phyloP scores from a whole-genome alignment of 306 rosid species.

The Vicia sativa region DNA sequence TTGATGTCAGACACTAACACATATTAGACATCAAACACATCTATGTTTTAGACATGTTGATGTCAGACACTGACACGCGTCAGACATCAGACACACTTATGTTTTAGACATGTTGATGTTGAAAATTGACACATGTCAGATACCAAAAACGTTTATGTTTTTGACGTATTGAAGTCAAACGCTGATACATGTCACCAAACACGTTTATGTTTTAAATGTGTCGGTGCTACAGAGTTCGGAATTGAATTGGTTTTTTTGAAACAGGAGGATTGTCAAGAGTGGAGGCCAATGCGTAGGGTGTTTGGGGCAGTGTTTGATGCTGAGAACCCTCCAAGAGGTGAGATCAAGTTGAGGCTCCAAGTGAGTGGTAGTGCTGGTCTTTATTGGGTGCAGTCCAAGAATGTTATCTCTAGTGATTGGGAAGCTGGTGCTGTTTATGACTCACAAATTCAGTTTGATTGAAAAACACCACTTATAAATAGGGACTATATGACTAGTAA shows the following conservation, averaged over 20 bases:
- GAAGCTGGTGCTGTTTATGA: slow-evolving; percentile 65
- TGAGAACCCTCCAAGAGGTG: slow-evolving; percentile 62
- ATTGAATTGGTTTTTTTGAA: slow-evolving; percentile 37
- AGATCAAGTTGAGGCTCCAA: slow-evolving; percentile 59
- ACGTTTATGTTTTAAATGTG: too few species aligned
- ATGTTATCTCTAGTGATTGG: slow-evolving; percentile 68
- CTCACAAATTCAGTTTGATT: slow-evolving; percentile 56
- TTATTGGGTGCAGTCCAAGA: slow-evolving; percentile 57
- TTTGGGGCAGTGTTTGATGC: slow-evolving; percentile 79
- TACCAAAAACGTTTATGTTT: too few species aligned
- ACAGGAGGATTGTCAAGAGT: slow-evolving; percentile 66
- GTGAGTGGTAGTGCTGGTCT: slow-evolving; percentile 49
- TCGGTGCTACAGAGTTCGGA: not conserved
- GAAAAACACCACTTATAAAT: not conserved
- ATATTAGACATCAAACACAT: too few species aligned
- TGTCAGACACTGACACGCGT: too few species aligned
- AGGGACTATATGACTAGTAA: slow-evolving; percentile 19
- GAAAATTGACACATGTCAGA: too few species aligned
- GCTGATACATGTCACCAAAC: too few species aligned
- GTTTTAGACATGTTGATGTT: too few species aligned
- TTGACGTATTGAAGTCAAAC: too few species aligned
- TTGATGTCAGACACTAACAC: too few species aligned
- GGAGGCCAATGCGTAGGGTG: slow-evolving; percentile 73
- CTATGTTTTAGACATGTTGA: too few species aligned
- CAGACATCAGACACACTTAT: too few species aligned